Conservation (phyloP, 2,329 filamentous ascomycete genomes). For the Neonectria neomacrospora region DNA sequence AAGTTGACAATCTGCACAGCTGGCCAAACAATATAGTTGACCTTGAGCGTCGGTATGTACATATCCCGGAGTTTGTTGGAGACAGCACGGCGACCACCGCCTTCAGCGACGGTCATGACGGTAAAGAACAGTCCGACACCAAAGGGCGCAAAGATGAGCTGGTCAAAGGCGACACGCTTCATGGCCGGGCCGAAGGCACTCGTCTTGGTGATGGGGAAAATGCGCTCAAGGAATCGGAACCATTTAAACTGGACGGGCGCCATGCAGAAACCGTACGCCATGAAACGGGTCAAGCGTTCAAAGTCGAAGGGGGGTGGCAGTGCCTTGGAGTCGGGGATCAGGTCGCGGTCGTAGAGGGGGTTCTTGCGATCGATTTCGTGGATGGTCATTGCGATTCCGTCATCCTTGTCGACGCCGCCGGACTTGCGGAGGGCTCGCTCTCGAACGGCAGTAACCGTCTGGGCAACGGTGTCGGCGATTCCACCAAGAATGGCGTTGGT, state of each 20-base stretch:
- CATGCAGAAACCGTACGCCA: constrained; percentile 98
- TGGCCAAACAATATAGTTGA: constrained; percentile 96
- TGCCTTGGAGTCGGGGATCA: constrained; percentile 70
- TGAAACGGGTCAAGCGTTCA: constrained; percentile 92
- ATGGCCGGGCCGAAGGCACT: constrained; percentile 80
- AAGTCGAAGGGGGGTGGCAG: constrained; percentile 92
- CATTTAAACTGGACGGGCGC: constrained; percentile 94
- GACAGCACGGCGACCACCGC: constrained; percentile 84
- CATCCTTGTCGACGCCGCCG: constrained; percentile 68
- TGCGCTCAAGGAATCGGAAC: constrained; percentile 85
- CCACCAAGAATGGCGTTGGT: constrained; percentile 96
- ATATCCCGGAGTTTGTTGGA: constrained; percentile 90
- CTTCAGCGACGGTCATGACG: constrained; percentile 95
- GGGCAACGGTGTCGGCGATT: constrained; percentile 95
- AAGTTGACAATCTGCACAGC: constrained; percentile 98
- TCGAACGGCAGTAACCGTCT: constrained; percentile 87
- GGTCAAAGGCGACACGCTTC: constrained; percentile 92
- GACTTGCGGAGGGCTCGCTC: constrained; percentile 72
- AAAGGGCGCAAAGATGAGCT: constrained; percentile 91
- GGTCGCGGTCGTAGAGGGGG: constrained; percentile 70
- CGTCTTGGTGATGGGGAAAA: constrained; percentile 86
- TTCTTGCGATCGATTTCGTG: constrained; percentile 87
- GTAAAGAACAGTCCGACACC: constrained; percentile 92
- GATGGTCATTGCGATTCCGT: constrained; percentile 86
- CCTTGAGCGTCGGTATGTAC: constrained; percentile 92